Base-by-base conservation (phyloP, 176 grass and related monocot species). In the Oryza longistaminata region DNA sequence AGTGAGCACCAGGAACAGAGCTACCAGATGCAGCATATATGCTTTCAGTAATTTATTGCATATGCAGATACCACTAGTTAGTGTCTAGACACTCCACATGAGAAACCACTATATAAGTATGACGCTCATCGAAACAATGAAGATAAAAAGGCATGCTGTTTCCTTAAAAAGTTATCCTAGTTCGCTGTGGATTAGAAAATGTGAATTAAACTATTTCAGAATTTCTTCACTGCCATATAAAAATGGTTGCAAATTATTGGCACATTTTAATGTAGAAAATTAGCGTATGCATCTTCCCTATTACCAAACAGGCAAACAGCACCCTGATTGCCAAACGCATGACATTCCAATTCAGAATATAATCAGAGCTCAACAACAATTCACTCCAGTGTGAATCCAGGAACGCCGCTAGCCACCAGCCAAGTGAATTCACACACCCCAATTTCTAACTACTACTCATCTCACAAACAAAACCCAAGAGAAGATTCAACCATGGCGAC, bases 21-120 rank as follows among this genome's bases (percentile, higher is more conserved):
- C 0, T 4, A 5, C 49, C 16, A 11, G 45, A 73, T 70, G 79
- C 14, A 74, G 22, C 15, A 62, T 27, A 17, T 3, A 66, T 40
- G 40, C 26, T 79, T 68, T 21, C 0, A 1, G 17, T 45, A 77
- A 21, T 1, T 2, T 26, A 66, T 2, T 46, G 44, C 6, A 39
- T 55, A 60, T 68, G 68, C 26, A 53, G 19, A 71, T 49, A 87
- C 35, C 50, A 70, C 48, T 58, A 27, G 33, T 3, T 83, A 87
- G 72, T 74, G 68, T 34, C 13, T 39, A 21, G 27, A 16, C 5
- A 13, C 39, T 43, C 43, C 17, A 35, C 65, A 16, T 49, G 5
- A 49, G 29, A 46, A 25, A 25, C 1, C n/a, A 4, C 22, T 75
- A 68, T 45, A 74, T 77, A 53, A 53, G 21, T 65, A 55, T 52